phyloP scores from a whole-genome alignment of 2,329 filamentous ascomycete species.

The Cercospora brassicicola region DNA sequence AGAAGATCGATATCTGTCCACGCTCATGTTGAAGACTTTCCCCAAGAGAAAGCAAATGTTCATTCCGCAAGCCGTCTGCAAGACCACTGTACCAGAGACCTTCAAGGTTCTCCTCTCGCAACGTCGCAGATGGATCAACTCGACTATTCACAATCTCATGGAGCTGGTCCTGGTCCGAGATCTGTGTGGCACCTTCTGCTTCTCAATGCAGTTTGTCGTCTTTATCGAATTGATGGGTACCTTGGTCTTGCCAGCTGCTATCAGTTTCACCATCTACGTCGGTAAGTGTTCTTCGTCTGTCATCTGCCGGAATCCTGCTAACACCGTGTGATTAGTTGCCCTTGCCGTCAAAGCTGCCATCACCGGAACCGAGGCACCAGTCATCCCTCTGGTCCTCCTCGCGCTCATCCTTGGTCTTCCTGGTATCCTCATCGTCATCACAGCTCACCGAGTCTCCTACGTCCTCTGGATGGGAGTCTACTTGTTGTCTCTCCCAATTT shows the following conservation, averaged over 20 bases:
- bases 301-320: constrained; percentile 25
- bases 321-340: constrained; percentile 59
- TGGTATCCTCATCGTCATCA: constrained; percentile 85
- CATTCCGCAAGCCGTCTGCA: constrained; percentile 97
- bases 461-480: constrained; percentile 98
- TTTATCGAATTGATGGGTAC: constrained; percentile 95
- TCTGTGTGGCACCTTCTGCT: constrained; percentile 97
- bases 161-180: constrained; percentile 93
- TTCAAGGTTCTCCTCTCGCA: constrained; percentile 93
- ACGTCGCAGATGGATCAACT: constrained; percentile 98
- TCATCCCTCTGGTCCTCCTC: constrained; percentile 87
- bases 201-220: constrained; percentile 99
- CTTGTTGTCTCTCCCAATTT: constrained; percentile 85
- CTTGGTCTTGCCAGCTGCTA: constrained; percentile 89
- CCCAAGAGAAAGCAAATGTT: constrained; percentile 99
- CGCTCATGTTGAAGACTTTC: constrained; percentile 97
- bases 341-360: constrained; percentile 74
- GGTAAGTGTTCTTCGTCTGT: constrained; percentile 58
- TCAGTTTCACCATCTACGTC: constrained; percentile 95
- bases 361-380: constrained; percentile 60
- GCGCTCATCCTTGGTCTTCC: constrained; percentile 91
- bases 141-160: constrained; percentile 97
- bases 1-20: constrained; percentile 93
- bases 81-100: constrained; percentile 90
- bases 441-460: constrained; percentile 89